Evolutionary conservation across 1,139 yeast species (phyloP), one percentile per base, ranked within the genome.

Genomic region (Saccharomyces hybrid): DNA sequence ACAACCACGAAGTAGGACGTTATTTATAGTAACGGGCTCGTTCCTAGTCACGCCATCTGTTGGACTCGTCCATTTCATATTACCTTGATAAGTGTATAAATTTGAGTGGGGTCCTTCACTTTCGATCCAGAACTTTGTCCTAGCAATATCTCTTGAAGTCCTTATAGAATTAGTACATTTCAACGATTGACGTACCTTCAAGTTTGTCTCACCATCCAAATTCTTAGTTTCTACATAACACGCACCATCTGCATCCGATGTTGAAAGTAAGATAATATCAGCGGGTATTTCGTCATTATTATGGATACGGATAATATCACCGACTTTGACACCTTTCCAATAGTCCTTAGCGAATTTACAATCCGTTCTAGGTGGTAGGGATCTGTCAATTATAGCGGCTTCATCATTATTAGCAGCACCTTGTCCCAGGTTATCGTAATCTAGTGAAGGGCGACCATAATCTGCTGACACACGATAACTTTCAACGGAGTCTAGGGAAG

Each of bases 271-370:
- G 16, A 89, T 78, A 42, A 91, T 71, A 73, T 93, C 99, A 8
- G 97, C 97, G 2, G 99, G 99, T 29, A 93, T 83, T 71, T 89
- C 95, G 69, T 91, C 97, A 68, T 91, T 86, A 58, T 85, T 85
- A 62, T 88, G 81, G 23, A 93, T 78, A 62, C 96, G 81, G 49
- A 93, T 82, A 61, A 90, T 78, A 66, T 91, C 97, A 57, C 99
- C 99, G 29, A 91, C 96, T 54, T 78, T 77, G 47, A 91, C 85
- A 64, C 83, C 88, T 70, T 93, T 93, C 99, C 99, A 93, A 64
- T 77, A 82, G 56, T 83, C 82, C 59, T 82, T 85, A 53, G 78
- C 79, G 73, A 91, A 91, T 53, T 74, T 74, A 48, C 65, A 62
- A 48, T 68, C 70, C 9, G 65, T 56, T 41, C 58, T 56, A 23